Percentiles rank a stretch among this genome's conserved stretches.
Evolutionary conservation across 2,329 filamentous ascomycete genomes (phyloP).

Genomic region (Alternaria gaisen): DNA sequence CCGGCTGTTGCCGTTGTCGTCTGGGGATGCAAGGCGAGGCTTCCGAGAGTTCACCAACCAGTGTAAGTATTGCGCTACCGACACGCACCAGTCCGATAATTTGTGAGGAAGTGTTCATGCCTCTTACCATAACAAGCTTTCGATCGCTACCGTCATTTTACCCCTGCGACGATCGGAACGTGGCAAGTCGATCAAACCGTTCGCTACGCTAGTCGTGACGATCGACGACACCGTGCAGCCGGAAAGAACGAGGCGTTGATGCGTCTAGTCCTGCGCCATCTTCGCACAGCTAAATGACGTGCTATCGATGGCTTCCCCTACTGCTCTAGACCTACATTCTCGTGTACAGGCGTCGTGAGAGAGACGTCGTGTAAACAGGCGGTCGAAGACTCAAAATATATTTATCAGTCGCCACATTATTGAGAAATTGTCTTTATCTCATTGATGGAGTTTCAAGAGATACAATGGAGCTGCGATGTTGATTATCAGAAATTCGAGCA

Average conservation of each 20-base stretch:
- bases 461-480: not conserved
- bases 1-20: not conserved
- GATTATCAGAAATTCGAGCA: not conserved
- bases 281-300: too few relatives aligned
- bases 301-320: not conserved
- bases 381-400: not conserved
- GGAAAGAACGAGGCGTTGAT: not conserved
- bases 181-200: not conserved
- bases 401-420: not conserved
- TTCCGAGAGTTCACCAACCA: not conserved
- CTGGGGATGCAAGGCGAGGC: not conserved
- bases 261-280: not conserved
- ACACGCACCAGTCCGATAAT: not conserved
- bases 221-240: not conserved
- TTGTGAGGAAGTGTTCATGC: not conserved
- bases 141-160: not conserved
- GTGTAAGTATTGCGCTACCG: not conserved
- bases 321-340: not conserved
- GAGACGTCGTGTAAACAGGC: not conserved
- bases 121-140: not conserved
- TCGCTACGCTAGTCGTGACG: not conserved
- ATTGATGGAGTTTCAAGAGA: not conserved
- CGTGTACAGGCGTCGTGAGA: rapidly evolving
- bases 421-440: not conserved
- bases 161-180: constrained; percentile 3